Evolutionary conservation across 2,329 filamentous ascomycete species (phyloP).

Genomic region (Penicillium italicum): DNA sequence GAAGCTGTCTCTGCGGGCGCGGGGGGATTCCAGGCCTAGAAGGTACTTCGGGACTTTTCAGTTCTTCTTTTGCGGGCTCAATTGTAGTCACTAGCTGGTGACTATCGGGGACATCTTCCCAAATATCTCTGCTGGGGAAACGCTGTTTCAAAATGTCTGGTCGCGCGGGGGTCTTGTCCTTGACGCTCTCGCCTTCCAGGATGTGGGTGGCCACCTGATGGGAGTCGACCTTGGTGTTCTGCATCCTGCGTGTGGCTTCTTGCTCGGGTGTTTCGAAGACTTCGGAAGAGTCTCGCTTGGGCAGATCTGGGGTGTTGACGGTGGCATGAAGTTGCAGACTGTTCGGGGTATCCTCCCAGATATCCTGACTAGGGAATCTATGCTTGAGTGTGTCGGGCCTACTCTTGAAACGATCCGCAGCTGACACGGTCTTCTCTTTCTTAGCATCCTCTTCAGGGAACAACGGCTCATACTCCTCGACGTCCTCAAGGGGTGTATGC

Average conservation of each 20-base stretch:
- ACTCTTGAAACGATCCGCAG: conserved; percentile 55
- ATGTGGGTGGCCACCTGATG: conserved; percentile 36
- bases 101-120: conserved; percentile 90
- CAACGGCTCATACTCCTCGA: conserved; percentile 90
- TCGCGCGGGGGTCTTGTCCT: conserved; percentile 35
- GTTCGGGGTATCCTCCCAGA: conserved; percentile 94
- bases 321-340: conserved; percentile 74
- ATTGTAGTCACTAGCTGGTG: conserved; percentile 70
- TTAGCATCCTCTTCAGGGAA: conserved; percentile 76
- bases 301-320: conserved; percentile 74
- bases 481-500: conserved; percentile 73
- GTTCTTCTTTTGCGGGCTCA: conserved; percentile 51
- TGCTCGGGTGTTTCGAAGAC: conserved; percentile 48
- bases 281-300: conserved; percentile 43
- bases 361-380: conserved; percentile 88
- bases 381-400: conserved; percentile 54
- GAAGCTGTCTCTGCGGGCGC: conserved; percentile 35
- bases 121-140: conserved; percentile 89
- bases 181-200: conserved; percentile 26
- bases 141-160: conserved; percentile 59
- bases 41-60: conserved; percentile 38
- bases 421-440: conserved; percentile 50
- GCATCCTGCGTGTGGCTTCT: conserved; percentile 44
- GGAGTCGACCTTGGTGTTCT: conserved; percentile 39
- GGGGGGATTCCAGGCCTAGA: conserved; percentile 34